Evolutionary conservation across 2,329 filamentous ascomycete genomes (phyloP), one percentile per base, ranked within the genome.

Genomic region (Zasmidium angulare): DNA sequence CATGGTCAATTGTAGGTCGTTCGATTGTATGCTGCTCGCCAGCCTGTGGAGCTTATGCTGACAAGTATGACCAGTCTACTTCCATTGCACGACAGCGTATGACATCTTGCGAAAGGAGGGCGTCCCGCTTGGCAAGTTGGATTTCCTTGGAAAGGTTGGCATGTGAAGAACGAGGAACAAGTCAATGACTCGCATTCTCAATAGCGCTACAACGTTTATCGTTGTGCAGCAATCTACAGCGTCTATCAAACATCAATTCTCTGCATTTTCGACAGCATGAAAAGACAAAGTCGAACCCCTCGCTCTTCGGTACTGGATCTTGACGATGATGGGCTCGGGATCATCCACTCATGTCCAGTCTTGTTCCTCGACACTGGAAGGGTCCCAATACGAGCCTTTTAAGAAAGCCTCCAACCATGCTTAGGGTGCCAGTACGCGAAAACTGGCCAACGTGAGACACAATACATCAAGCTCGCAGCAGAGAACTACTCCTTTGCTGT

Each of bases 51-150:
- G 26, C 26, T 4, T 6, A 29, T 29, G 4, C 36, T 43, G 36
- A 43, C 36, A 17, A n/a, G n/a, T n/a, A 9, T 43, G 36, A 4
- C 6, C n/a, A 43, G 36, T 88, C 65, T 87, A 79, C 75, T 90
- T 89, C 74, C 87, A 89, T 69, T 63, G 83, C 14, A 79, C 73
- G 2, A 86, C 79, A 11, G 78, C 83, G 12, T 89, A 89, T 74
- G 77, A 73, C 22, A 84, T 89, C 56, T 68, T 89, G 69, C 78
- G 87, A 60, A 81, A 79, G 68, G 80, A 85, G 74, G 87, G 86
- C 1, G 83, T 88, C 23, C 75, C 78, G 0, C 17, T 90, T 20
- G 85, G 85, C 36, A 89, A 89, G 79, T 46, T 62, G 54, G 83
- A 88, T 67, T 89, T 77, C 69, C 64, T 86, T 43, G 74, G 72